These are phyloP conservation scores for Aspergillus sojae DNA, from an alignment of 2,329 filamentous ascomycete species.

Conservation along the genomic window DNA sequence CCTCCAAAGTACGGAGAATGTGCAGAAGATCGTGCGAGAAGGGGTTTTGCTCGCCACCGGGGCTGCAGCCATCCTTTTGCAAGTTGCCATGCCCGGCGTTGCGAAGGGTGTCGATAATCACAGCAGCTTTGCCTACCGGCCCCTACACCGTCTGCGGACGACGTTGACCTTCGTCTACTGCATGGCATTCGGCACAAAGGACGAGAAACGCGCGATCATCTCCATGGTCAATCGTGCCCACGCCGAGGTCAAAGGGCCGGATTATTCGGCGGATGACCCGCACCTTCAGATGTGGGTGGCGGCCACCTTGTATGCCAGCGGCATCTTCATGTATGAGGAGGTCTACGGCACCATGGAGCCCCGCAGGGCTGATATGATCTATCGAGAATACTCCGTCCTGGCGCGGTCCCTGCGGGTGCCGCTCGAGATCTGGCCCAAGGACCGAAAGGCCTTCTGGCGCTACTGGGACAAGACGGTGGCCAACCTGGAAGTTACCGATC, in stretches of 20 bases:
- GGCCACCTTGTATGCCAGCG: constrained; percentile 43
- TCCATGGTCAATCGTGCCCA: constrained; percentile 9
- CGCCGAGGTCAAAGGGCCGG: constrained; percentile 35
- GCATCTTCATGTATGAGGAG: constrained; percentile 39
- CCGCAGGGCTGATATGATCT: neutral
- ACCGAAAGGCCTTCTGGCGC: constrained; percentile 38
- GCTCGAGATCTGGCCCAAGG: constrained; percentile 40
- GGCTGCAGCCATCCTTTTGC: constrained; percentile 43
- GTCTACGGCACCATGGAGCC: constrained; percentile 37
- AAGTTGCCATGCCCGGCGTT: constrained; percentile 45
- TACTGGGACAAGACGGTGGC: constrained; percentile 44
- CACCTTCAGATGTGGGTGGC: constrained; percentile 46
- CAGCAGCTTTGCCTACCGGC: constrained; percentile 43
- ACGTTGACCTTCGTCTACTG: constrained; percentile 46
- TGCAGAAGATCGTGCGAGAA: constrained; percentile 36
- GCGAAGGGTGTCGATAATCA: constrained; percentile 41
- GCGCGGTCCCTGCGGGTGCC: constrained; percentile 21
- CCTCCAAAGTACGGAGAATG: too few relatives aligned
- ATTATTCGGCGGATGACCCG: constrained; percentile 42
- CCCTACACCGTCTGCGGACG: constrained; percentile 40
- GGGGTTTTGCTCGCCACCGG: constrained; percentile 41
- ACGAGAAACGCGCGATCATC: constrained; percentile 24
- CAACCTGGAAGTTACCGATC: constrained; percentile 34
- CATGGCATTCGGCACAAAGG: constrained; percentile 38
- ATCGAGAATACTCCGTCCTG: too few relatives aligned